Evolutionary conservation across 176 grass and related monocot species (phyloP), one percentile per base, ranked within the genome.

Genomic region (Chrysopogon serrulatus): DNA sequence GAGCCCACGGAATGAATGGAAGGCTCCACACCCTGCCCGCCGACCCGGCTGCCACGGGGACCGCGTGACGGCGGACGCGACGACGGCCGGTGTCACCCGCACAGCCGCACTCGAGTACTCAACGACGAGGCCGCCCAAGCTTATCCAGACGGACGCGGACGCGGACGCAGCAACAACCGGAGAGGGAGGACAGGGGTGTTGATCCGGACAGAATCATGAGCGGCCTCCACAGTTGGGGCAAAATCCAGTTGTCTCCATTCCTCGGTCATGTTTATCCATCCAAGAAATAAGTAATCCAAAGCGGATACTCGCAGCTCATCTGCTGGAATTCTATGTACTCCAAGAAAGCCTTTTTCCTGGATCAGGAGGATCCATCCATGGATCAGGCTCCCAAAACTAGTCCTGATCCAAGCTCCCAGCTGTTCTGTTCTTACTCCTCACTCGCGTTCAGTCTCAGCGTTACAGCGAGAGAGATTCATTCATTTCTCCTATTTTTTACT

Each of bases 181-280:
- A 0, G 9, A 80, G 12, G 26, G 64, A 12, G 61, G 14, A 17
- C 61, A 17, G 6, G 70, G 5, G 26, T 6, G 24, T 21, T 62
- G 75, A 78, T 78, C 75, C 17, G 17, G 24, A 78, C 11, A 63
- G 17, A 53, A 67, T 39, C 59, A 59, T 60, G 4, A 1, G 42
- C 27, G 54, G 81, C 81, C 69, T 74, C 81, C 70, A 49, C 42
- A 65, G 56, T 51, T 49, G 71, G 61, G 73, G 62, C 60, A 76
- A 65, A 76, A 51, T 39, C 28, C 79, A 32, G 35, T 32, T 88
- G 86, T 88, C 74, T 78, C 74, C 74, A 44, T 56, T 79, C 39
- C 43, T 56, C 53, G 12, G 0, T 42, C 45, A 73, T 33, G 73
- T 39, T 59, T 84, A 83, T 79, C 53, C 66, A 72, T 73, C 24